Evolutionary conservation across 352 stramenopile genomes (phyloP), one percentile per base, ranked within the genome.

Genomic region (Sclerospora graminicola): DNA sequence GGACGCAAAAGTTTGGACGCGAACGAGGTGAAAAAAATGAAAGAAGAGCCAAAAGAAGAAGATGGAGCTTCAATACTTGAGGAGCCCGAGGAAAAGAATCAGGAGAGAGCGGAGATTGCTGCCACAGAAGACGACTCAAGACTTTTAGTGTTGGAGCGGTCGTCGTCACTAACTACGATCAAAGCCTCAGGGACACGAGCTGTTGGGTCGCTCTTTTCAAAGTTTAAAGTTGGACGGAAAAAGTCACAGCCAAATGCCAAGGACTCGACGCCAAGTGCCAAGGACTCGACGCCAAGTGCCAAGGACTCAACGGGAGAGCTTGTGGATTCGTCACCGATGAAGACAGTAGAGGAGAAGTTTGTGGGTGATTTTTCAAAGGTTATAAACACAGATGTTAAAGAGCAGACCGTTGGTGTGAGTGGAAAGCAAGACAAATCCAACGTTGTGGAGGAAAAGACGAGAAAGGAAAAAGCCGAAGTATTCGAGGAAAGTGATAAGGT

Each of bases 151-250:
- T 20, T 57, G 10, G 49, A 60, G 37, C 30, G 28, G 10, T 45
- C 39, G 18, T 42, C 58, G 14, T 61, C n/a, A n/a, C n/a, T 60
- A n/a, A 49, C 57, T 37, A 51, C 37, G 8, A 21, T 66, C 1
- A 68, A 60, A 47, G 48, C 39, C 7, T 45, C 57, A 7, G 48
- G 58, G 7, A 61, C 54, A 8, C 48, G 47, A 8, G 49, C 54
- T 19, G 49, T 67, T 3, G 50, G 54, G 1, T 67, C 55, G 1
- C 42, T 73, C 27, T 54, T 73, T 16, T 73, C 59, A 20, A 56
- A 47, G 40, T 69, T 73, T 10, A 69, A 66, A 18, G 42, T 55
- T 9, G 58, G 54, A n/a, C 49, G 54, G 5, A 66, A 56, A 27
- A 69, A 69, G 45, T 43, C 51, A 16, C 16, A 42, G 15, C 37